These are phyloP conservation scores for Paratrypanosoma confusum DNA, from an alignment of 208 protist genomes.

Conservation along the genomic window DNA sequence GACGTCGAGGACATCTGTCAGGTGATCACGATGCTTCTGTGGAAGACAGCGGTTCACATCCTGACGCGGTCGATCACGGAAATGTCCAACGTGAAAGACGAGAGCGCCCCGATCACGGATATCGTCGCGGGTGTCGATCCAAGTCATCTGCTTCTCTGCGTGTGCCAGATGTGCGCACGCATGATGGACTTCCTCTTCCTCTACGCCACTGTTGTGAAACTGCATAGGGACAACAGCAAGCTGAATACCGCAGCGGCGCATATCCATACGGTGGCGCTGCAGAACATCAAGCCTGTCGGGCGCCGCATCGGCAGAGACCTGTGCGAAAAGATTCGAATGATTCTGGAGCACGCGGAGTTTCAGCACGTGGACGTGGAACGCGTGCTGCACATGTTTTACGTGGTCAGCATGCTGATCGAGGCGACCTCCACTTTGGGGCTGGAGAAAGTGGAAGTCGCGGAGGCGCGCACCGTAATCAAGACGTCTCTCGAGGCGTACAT, in stretches of 20 bases:
- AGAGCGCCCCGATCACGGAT: conserved; percentile 42
- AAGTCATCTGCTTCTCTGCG: conserved; percentile 52
- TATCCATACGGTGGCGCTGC: conserved; percentile 23
- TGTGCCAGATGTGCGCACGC: conserved; percentile 61
- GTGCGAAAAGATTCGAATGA: conserved; percentile 54
- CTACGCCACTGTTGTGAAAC: conserved; percentile 35
- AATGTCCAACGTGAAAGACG: conserved; percentile 57
- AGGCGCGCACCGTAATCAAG: conserved; percentile 34
- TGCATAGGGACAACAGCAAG: conserved; percentile 31
- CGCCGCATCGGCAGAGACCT: conserved; percentile 52
- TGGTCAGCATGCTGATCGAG: conserved; percentile 66
- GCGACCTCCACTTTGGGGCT: conserved; percentile 32
- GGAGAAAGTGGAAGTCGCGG: conserved; percentile 24
- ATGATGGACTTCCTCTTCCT: conserved; percentile 72
- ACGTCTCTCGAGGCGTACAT: conserved; percentile 40
- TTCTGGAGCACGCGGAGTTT: conserved; percentile 29
- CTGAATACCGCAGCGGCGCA: conserved; percentile 8
- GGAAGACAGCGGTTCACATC: conserved; percentile 53
- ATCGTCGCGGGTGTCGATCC: conserved; percentile 67
- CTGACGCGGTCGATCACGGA: conserved; percentile 57
- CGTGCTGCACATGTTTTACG: conserved; percentile 68
- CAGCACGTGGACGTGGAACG: conserved; percentile 39
- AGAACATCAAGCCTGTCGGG: conserved; percentile 32
- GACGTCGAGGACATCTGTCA: conserved; percentile 17
- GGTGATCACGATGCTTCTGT: conserved; percentile 48